Base-by-base conservation (phyloP, 2,329 filamentous ascomycete species). In the Diaporthe caulivora region DNA sequence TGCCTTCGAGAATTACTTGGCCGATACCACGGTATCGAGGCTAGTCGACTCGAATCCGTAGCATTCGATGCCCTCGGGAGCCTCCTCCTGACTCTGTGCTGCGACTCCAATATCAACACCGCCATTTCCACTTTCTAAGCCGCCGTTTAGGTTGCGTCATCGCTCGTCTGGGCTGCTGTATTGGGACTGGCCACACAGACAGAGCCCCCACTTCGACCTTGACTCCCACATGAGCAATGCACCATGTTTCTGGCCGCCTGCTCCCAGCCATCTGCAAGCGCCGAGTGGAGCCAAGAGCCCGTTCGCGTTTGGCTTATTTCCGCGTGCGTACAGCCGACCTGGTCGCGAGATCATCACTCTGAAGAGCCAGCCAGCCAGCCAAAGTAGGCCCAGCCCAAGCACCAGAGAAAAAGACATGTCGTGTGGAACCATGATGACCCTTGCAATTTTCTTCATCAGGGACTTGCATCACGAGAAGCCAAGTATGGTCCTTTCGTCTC, bases 1-100 rank as follows among this genome's bases (percentile, higher is more conserved):
- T 67, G 44, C 44, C 62, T 67, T 67, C 62, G 62, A 67, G 62
- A 67, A 67, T 67, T 15, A 67, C 62, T 24, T 40, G 44, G 31
- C 62, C 62, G 31, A 53, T 67, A 34, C 62, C 62, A 53, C 62
- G 51, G 44, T 53, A 53, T 67, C 47, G 62, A 53, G 44, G 47
- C 62, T 67, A 67, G 47, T 40, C 62, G 62, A 67, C 31, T 67
- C 62, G 31, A 51, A 67, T 21, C 62, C 31, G 62, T 67, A 53
- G 62, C 62, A 67, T 24, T 17, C 13, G 51, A 26, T 3, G 21
- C 18, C 21, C 17, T 17, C 11, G 31, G 29, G 62, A 29, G 31
- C 47, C 31, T 24, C 31, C 29, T 53, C 31, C 62, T 67, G 47
- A 67, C 62, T 51, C 62, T 67, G n/a, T 47, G 29, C 31, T 53